Evolutionary conservation across 73 alveolate species (phyloP).

Genomic region (Paramecium sexaurelia): DNA sequence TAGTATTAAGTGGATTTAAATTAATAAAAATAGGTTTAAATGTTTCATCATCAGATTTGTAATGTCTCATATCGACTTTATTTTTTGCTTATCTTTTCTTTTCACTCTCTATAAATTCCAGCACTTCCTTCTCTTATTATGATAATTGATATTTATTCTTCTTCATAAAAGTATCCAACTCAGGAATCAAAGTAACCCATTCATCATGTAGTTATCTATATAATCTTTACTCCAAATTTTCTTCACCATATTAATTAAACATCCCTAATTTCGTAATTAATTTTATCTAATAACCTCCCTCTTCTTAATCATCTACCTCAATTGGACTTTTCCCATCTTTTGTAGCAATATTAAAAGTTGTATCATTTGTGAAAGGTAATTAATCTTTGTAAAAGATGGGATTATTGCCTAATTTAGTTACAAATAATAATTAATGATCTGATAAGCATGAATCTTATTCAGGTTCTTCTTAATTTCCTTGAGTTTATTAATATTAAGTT

Average conservation of each 20-base stretch:
- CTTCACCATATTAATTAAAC: neutral
- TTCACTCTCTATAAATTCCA: neutral
- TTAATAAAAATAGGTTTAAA: slow-evolving; percentile 34
- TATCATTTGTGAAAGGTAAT: neutral
- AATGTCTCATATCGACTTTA: slow-evolving; percentile 32
- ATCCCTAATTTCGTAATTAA: neutral
- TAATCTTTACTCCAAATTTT: neutral
- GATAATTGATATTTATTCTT: neutral
- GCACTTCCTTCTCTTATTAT: neutral
- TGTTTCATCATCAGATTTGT: slow-evolving; percentile 15
- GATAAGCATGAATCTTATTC: neutral
- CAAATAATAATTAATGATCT: neutral
- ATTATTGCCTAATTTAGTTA: slow-evolving; percentile 37
- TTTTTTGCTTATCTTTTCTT: neutral
- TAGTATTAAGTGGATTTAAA: slow-evolving; percentile 22
- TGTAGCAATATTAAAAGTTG: slow-evolving; percentile 24
- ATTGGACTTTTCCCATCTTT: slow-evolving; percentile 15
- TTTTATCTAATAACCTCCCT: neutral
- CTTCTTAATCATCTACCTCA: slow-evolving; percentile 1
- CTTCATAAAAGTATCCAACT: neutral
- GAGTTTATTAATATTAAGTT: neutral
- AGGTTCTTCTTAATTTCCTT: neutral
- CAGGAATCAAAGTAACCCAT: neutral
- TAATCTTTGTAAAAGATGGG: slow-evolving; percentile 37
- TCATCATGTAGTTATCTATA: slow-evolving; percentile 8